A percentile compares a stretch with the other conserved stretches of the same genome.
These are phyloP conservation scores for Rhizopogon roseolus DNA, from an alignment of 768 basidiomycete genomes.

Conservation along the genomic window DNA sequence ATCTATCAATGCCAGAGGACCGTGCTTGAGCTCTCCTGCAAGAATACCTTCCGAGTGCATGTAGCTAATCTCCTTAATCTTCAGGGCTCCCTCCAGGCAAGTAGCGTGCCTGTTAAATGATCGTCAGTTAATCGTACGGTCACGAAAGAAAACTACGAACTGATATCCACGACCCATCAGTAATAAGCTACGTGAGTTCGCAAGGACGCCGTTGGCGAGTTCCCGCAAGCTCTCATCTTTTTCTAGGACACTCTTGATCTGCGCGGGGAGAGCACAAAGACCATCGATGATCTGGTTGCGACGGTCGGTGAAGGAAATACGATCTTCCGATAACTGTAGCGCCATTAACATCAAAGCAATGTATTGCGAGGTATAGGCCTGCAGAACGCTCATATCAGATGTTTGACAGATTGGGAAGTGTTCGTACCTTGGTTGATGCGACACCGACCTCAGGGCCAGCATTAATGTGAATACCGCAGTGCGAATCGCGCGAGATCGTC, in stretches of 20 bases:
- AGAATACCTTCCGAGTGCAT: slow-evolving; percentile 67
- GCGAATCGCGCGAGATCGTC: slow-evolving; percentile 95
- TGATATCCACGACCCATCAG: slow-evolving; percentile 99
- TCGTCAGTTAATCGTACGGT: not conserved
- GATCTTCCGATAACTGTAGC: slow-evolving; percentile 96
- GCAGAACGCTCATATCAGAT: slow-evolving; percentile 2
- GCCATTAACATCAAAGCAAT: slow-evolving; percentile 98
- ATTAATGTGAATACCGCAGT: slow-evolving; percentile 99
- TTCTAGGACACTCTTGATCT: slow-evolving; percentile 84
- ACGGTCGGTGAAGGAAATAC: slow-evolving; percentile 87
- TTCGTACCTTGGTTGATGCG: slow-evolving; percentile 85
- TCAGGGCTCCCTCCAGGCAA: slow-evolving; percentile 95
- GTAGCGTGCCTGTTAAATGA: slow-evolving; percentile 68
- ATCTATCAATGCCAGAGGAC: slow-evolving; percentile 94
- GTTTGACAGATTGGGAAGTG: not conserved
- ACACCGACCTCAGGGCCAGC: slow-evolving; percentile 99
- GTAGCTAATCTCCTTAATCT: slow-evolving; percentile 99
- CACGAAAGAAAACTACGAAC: slow-evolving; percentile 35
- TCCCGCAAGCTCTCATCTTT: slow-evolving; percentile 74
- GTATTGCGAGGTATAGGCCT: slow-evolving; percentile 99
- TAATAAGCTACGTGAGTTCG: slow-evolving; percentile 80
- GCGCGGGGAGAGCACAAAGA: slow-evolving; percentile 82
- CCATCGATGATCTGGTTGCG: slow-evolving; percentile 92
- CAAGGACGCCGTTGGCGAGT: slow-evolving; percentile 72
- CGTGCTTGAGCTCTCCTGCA: slow-evolving; percentile 98